These are phyloP conservation scores for bread wheat (Triticum aestivum) DNA, from an alignment of 176 grass and related monocot species.

Conservation along the genomic window DNA sequence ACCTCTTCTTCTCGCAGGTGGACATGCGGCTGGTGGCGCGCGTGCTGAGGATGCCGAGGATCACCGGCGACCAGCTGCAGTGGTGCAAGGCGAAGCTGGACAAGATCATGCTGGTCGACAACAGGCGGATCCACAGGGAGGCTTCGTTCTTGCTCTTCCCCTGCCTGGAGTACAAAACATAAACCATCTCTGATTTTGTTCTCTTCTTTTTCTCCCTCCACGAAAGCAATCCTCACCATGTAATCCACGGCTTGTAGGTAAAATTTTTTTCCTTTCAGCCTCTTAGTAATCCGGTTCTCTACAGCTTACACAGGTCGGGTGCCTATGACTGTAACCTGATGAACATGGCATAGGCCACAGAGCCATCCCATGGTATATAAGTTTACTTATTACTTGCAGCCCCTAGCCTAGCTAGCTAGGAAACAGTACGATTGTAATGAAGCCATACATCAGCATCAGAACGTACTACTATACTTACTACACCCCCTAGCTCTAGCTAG, in stretches of 20 bases:
- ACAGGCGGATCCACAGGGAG: constrained; percentile 85
- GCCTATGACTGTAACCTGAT: constrained; percentile 30
- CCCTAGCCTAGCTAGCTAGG: neutral
- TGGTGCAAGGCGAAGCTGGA: constrained; percentile 88
- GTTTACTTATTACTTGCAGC: constrained; percentile 24
- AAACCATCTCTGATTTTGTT: constrained; percentile 7
- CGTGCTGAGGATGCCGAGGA: constrained; percentile 77
- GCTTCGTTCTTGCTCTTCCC: constrained; percentile 97
- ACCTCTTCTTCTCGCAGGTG: constrained; percentile 91
- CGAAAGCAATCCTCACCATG: constrained; percentile 15
- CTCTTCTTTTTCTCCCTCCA: neutral
- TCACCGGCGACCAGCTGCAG: constrained; percentile 81
- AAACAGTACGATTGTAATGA: constrained; percentile 7
- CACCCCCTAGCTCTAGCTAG: neutral
- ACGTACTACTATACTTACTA: neutral
- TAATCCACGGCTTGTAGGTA: constrained; percentile 34
- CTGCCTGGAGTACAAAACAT: constrained; percentile 52
- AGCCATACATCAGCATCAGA: neutral
- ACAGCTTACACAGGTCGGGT: neutral
- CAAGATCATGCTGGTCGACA: constrained; percentile 64
- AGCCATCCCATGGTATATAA: constrained; percentile 2
- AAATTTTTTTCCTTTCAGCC: neutral
- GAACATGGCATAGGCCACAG: constrained; percentile 19
- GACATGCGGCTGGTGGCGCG: constrained; percentile 74
- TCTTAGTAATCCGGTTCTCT: neutral